Percentiles rank a stretch among this genome's conserved stretches.
Conservation (phyloP, 768 basidiomycete genomes). For the Tulasnella calospora region DNA sequence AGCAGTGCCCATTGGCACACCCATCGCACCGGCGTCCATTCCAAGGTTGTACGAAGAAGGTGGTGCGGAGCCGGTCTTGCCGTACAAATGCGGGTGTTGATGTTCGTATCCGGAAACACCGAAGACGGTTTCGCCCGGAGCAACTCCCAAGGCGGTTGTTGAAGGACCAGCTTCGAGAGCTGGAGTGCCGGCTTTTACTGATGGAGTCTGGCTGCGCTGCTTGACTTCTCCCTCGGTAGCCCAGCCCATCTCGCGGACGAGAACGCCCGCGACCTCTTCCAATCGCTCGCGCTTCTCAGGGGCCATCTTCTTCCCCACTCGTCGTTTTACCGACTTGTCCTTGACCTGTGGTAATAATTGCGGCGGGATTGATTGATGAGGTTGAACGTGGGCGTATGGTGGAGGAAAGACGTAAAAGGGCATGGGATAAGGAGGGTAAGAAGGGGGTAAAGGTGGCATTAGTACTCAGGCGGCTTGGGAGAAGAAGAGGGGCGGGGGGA, state of each 20-base stretch:
- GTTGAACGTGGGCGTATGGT: not conserved
- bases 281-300: slow-evolving; percentile 24
- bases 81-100: not conserved
- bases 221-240: slow-evolving; percentile 12
- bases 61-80: not conserved
- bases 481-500: not conserved
- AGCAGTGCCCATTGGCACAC: slow-evolving; percentile 11
- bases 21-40: not conserved
- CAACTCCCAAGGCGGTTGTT: not conserved
- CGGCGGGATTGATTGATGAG: not conserved
- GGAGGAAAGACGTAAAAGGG: not conserved
- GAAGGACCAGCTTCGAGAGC: not conserved
- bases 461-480: not conserved
- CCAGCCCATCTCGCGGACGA: slow-evolving; percentile 25
- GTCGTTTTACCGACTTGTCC: slow-evolving; percentile 23
- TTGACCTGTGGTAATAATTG: slow-evolving; percentile 14
- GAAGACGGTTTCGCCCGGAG: slow-evolving; percentile 13
- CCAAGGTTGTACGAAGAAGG: not conserved
- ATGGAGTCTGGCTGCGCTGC: slow-evolving; percentile 3
- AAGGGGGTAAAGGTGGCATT: slow-evolving; percentile 8
- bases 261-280: slow-evolving; percentile 23
- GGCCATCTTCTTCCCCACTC: slow-evolving; percentile 24
- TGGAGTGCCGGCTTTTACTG: not conserved
- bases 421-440: not conserved
- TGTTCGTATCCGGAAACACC: slow-evolving; percentile 18